These are phyloP conservation scores for Geotrichum klebahnii DNA, from an alignment of 1,139 yeast genomes.

Conservation along the genomic window DNA sequence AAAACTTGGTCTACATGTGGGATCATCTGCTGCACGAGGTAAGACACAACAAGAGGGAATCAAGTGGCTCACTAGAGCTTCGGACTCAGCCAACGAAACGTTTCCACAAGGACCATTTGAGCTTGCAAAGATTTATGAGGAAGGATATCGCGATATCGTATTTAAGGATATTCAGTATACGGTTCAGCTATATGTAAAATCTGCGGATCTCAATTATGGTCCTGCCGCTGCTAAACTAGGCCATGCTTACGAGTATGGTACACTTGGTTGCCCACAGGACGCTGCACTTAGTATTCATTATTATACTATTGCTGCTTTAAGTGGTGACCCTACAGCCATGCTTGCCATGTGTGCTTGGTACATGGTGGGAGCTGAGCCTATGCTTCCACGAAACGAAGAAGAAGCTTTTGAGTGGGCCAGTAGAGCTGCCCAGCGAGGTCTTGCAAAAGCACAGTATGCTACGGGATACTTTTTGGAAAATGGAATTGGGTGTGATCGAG, in stretches of 20 bases:
- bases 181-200: constrained; percentile 77
- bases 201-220: constrained; percentile 83
- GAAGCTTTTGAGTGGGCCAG: constrained; percentile 96
- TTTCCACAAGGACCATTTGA: constrained; percentile 93
- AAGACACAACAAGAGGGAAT: constrained; percentile 78
- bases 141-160: constrained; percentile 82
- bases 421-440: constrained; percentile 71
- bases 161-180: constrained; percentile 83
- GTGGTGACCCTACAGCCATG: constrained; percentile 88
- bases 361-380: constrained; percentile 81
- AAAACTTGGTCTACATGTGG: constrained; percentile 62
- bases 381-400: constrained; percentile 67
- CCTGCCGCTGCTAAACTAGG: constrained; percentile 80
- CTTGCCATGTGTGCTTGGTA: constrained; percentile 96
- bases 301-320: constrained; percentile 84
- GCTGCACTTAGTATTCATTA: constrained; percentile 84
- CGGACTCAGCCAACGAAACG: constrained; percentile 75
- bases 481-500: constrained; percentile 77
- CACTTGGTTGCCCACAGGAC: constrained; percentile 71
- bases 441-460: constrained; percentile 81
- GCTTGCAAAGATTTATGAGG: constrained; percentile 75
- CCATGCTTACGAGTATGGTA: constrained; percentile 78
- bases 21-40: constrained; percentile 32
- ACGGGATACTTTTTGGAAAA: constrained; percentile 79
- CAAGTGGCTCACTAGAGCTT: constrained; percentile 87